phyloP scores from a whole-genome alignment of 192 early-diverging fungal genomes.

The Linnemannia hyalina region DNA sequence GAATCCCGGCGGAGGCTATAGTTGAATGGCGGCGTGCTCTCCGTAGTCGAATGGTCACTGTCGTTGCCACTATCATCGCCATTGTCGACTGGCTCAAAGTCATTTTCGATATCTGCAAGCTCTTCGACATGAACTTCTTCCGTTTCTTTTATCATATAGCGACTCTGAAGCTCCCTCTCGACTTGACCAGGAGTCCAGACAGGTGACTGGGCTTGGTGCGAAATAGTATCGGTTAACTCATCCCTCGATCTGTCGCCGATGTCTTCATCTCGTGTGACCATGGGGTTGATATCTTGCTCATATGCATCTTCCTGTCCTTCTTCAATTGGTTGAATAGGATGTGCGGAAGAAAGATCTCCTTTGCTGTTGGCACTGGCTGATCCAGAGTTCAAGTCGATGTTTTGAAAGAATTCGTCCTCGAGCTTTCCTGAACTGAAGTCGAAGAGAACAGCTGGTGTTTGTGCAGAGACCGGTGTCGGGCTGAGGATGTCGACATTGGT shows the following conservation, averaged over 20 bases:
- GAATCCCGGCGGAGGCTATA: conserved; percentile 43
- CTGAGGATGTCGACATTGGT: conserved; percentile 52
- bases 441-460: conserved; percentile 44
- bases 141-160: conserved; percentile 12
- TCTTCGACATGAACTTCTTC: conserved; percentile 17
- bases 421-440: conserved; percentile 63
- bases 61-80: conserved; percentile 3
- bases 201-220: background rate
- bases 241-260: conserved; percentile 52
- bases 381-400: conserved; percentile 16
- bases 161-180: conserved; percentile 23
- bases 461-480: conserved; percentile 33
- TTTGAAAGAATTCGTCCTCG: conserved; percentile 66
- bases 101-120: conserved; percentile 11
- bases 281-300: conserved; percentile 51
- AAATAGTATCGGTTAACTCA: conserved; percentile 4
- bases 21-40: background rate
- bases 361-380: background rate
- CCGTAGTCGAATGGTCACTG: conserved; percentile 12
- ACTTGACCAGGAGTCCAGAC: conserved; percentile 18
- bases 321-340: background rate
- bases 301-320: conserved; percentile 35
- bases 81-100: conserved; percentile 10
- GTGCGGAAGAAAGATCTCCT: conserved; percentile 10
- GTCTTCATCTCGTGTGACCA: conserved; percentile 68